phyloP scores from a whole-genome alignment of 306 rosid species.

The Styphnolobium japonicum region DNA sequence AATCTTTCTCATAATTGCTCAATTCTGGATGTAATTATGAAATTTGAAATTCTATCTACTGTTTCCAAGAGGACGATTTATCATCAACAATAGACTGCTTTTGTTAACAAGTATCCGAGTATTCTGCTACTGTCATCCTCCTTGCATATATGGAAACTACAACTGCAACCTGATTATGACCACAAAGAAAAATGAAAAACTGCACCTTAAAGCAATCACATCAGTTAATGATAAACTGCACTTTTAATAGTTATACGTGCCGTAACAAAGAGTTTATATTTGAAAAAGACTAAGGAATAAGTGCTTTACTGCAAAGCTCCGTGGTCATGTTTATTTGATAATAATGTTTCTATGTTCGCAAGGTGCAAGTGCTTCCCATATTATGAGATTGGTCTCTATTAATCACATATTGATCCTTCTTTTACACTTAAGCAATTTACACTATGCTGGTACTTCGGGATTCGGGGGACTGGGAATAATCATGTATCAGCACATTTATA shows the following conservation, averaged over 20 bases:
- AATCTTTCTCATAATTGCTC: slow-evolving; percentile 26
- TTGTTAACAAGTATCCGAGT: neutral
- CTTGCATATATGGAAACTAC: neutral
- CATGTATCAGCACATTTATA: neutral
- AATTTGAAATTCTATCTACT: slow-evolving; percentile 30
- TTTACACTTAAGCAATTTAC: neutral
- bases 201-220: neutral
- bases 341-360: neutral
- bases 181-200: neutral
- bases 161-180: neutral
- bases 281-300: neutral
- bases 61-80: neutral
- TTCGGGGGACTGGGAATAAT: no score
- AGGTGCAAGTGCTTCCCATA: neutral
- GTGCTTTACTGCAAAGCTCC: neutral
- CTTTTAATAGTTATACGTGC: neutral
- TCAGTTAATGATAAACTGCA: neutral
- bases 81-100: neutral
- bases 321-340: neutral
- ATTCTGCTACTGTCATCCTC: neutral
- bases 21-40: slow-evolving; percentile 29
- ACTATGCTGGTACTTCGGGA: no score
- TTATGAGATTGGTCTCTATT: neutral
- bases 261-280: neutral
- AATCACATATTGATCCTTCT: neutral